These are phyloP conservation scores for Moniliophthora roreri DNA, from an alignment of 1,284 basidiomycete species.

Conservation along the genomic window DNA sequence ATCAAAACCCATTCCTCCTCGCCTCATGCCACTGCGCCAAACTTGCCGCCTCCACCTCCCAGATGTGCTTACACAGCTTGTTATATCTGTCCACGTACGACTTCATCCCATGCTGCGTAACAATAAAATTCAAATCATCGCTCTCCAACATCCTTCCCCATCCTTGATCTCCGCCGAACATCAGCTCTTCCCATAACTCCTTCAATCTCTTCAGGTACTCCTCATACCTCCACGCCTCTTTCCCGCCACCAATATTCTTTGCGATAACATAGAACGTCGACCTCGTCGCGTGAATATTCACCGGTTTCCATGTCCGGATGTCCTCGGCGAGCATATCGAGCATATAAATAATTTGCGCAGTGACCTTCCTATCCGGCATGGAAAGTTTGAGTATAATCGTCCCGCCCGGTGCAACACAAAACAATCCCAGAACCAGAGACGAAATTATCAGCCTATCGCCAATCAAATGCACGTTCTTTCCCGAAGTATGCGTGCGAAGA, in stretches of 20 bases:
- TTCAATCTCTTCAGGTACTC: constrained; percentile 7
- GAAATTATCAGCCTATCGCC: constrained; percentile 29
- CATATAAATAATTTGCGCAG: constrained; percentile 30
- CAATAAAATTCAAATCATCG: constrained; percentile 13
- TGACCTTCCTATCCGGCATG: constrained; percentile 27
- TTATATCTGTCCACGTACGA: constrained; percentile 6
- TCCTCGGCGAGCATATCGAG: constrained; percentile 28
- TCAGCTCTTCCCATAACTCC: constrained; percentile 16
- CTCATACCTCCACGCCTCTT: constrained; percentile 2
- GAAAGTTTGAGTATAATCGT: constrained; percentile 33
- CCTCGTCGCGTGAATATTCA: constrained; percentile 25
- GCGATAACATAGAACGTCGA: constrained; percentile 30
- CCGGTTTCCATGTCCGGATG: constrained; percentile 31
- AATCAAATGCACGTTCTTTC: constrained; percentile 5
- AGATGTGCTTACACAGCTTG: constrained; percentile 9
- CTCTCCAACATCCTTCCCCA: neutral
- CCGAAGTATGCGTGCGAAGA: constrained; percentile 25
- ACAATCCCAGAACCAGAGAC: constrained; percentile 31
- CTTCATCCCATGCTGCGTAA: constrained; percentile 1
- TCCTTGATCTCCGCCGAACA: constrained; percentile 5
- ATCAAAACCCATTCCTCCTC: neutral
- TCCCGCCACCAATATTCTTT: constrained; percentile 20
- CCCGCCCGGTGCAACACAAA: constrained; percentile 24
- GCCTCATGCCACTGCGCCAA: constrained; percentile 5
- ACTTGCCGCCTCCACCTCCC: constrained; percentile 9